Conservation (phyloP, 78 protist species). For the Cavenderia fasciculata region DNA sequence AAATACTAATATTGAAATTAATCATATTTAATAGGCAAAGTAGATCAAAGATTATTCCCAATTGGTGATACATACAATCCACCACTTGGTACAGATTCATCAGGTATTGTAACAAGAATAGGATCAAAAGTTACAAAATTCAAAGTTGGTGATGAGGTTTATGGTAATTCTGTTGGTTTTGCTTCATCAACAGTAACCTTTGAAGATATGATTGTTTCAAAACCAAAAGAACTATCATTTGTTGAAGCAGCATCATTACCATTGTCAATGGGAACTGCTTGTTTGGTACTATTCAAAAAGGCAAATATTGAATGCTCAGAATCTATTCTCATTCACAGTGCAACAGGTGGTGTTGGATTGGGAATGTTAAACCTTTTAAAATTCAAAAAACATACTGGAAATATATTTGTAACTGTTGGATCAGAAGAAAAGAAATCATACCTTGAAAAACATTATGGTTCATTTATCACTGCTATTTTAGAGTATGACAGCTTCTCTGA, state of each 20-base stretch:
- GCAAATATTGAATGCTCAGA: background rate
- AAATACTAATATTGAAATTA: too few species aligned
- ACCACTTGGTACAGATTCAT: background rate
- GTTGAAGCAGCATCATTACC: constrained; percentile 5
- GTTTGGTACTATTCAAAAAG: background rate
- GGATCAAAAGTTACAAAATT: background rate
- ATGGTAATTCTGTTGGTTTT: background rate
- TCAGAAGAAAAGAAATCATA: constrained; percentile 10
- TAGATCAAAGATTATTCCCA: constrained; percentile 15
- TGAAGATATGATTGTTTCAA: background rate
- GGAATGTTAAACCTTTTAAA: background rate
- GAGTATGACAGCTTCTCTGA: too few species aligned
- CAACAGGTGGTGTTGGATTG: constrained; percentile 18
- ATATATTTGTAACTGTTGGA: background rate
- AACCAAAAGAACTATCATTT: background rate
- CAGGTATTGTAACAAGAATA: constrained; percentile 16
- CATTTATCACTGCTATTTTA: background rate
- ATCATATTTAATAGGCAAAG: too few species aligned
- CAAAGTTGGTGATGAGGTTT: constrained; percentile 13
- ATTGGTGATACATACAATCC: constrained; percentile 28
- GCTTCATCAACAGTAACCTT: too few species aligned
- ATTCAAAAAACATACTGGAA: background rate
- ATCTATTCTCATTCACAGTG: constrained; percentile 13
- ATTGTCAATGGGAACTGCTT: background rate
- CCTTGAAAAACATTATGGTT: background rate